Conservation (phyloP, 73 alveolate genomes). For the Tetrahymena elliotti region DNA sequence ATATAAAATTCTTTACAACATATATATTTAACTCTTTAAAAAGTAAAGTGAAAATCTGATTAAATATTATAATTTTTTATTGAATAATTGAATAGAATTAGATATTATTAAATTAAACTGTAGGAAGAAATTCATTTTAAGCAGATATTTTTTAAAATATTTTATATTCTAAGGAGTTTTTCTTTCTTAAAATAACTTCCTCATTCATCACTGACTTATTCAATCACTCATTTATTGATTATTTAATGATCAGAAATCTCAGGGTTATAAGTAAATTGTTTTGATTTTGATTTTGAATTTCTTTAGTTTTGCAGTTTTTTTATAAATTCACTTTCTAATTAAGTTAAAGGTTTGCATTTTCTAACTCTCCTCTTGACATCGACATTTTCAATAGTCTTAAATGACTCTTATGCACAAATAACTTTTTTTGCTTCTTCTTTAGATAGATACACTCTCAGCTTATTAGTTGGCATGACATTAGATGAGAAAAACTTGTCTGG, state of each 20-base stretch:
- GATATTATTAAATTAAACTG: too few relatives aligned
- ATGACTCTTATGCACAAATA: not conserved
- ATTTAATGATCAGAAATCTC: too few relatives aligned
- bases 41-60: too few relatives aligned
- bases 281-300: not conserved
- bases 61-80: too few relatives aligned
- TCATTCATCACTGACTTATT: not conserved
- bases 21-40: too few relatives aligned
- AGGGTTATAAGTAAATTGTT: not conserved
- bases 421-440: not conserved
- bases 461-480: not conserved
- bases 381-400: not conserved
- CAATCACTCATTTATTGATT: not conserved
- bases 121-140: not conserved
- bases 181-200: too few relatives aligned
- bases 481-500: not conserved
- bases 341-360: not conserved
- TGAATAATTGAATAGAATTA: too few relatives aligned
- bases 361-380: not conserved
- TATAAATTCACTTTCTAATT: not conserved
- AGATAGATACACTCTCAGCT: not conserved
- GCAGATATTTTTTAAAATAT: not conserved
- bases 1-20: too few relatives aligned
- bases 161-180: not conserved
- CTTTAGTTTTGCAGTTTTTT: not conserved